Evolutionary conservation across 768 basidiomycete species (phyloP), one percentile per base, ranked within the genome.

Genomic region (Pisolithus orientalis): DNA sequence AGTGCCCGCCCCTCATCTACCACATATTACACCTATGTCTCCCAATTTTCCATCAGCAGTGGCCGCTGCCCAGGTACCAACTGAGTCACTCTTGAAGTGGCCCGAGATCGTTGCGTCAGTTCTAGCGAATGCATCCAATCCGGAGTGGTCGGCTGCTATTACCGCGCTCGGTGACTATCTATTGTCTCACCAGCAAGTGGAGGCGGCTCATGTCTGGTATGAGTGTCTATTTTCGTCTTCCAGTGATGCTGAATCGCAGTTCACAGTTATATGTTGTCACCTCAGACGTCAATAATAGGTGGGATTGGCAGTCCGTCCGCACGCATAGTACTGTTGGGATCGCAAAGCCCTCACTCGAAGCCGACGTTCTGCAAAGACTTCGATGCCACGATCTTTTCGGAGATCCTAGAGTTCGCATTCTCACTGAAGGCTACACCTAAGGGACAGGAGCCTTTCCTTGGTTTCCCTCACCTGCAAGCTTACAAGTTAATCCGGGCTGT

Each of bases 151-250:
- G 0, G 78, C 84, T 11, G 83, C 90, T 14, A 63, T 98, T 50
- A 88, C 90, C 28, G 79, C 87, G 13, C 77, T 99, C 1, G 95
- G 94, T 38, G 91, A 95, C 63, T 83, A 81, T 57, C 75, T 99
- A n/a, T 65, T 73, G 13, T 72, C 80, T 5, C 83, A 85, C 58
- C 78, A 86, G 32, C 83, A 89, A 71, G 69, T 81, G 8, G 87
- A 94, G 59, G 93, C 94, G 16, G 92, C 93, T 24, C 94, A 98
- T 74, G 82, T 76, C 53, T 99, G 96, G 95, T 97, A 62, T 56
- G 85, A 72, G 10, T 31, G 51, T 25, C 37, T 24, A 29, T 6
- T 28, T 42, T n/a, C 17, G 6, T 54, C 16, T 29, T 25, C 44
- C 27, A 45, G 39, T 24, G 10, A 16, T 14, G 10, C 38, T 39